Conservation (phyloP, 78 protist species). For the Dictyostelium discoideum region DNA sequence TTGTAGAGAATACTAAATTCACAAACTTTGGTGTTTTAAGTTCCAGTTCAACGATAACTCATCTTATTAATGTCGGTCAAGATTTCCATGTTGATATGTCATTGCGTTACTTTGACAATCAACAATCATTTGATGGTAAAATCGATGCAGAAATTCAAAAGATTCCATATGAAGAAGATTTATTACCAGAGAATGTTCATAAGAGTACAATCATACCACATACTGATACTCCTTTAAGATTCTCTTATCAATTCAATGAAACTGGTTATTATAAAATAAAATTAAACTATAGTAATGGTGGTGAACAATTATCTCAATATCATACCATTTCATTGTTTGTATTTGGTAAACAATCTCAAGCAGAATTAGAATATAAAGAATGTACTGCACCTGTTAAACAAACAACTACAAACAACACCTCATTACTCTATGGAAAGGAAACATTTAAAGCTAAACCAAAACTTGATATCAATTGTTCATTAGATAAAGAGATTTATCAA, state of each 20-base stretch:
- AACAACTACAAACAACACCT: background rate
- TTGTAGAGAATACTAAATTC: background rate
- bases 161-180: slow-evolving; percentile 48
- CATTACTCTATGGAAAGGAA: background rate
- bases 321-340: background rate
- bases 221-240: background rate
- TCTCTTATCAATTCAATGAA: slow-evolving; percentile 3
- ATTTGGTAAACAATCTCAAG: slow-evolving; percentile 35
- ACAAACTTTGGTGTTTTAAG: slow-evolving; percentile 14
- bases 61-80: slow-evolving; percentile 21
- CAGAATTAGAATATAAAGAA: slow-evolving; percentile 26
- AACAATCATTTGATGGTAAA: background rate
- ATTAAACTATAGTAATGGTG: background rate
- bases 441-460: background rate
- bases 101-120: background rate
- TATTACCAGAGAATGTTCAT: background rate
- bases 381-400: background rate
- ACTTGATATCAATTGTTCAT: background rate
- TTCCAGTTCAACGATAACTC: background rate
- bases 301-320: background rate
- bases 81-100: background rate
- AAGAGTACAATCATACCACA: background rate
- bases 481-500: background rate
- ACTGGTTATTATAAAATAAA: background rate
- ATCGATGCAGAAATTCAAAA: background rate